Conservation (phyloP, 768 basidiomycete genomes). For the Cystofilobasidium bisporidii region DNA sequence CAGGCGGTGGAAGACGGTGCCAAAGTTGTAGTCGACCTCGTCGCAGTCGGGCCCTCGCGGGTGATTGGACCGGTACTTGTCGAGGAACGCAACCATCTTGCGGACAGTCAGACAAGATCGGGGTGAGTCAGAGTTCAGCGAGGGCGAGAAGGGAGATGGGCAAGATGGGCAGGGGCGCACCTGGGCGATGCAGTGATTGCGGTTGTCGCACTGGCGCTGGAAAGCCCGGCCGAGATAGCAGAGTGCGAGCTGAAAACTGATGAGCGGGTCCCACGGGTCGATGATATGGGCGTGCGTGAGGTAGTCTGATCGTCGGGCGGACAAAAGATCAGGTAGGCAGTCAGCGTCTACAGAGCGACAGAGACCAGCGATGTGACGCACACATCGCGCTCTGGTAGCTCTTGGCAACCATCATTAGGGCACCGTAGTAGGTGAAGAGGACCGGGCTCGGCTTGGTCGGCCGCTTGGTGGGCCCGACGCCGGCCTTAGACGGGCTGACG, state of each 20-base stretch:
- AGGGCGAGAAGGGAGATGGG: not conserved
- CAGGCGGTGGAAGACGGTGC: constrained; percentile 82
- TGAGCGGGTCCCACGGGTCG: constrained; percentile 69
- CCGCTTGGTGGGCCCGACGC: not conserved
- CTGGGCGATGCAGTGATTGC: constrained; percentile 78
- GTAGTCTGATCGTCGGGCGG: too few species aligned
- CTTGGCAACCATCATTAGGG: constrained; percentile 69
- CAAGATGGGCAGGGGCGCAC: constrained; percentile 36
- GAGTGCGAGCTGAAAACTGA: constrained; percentile 71
- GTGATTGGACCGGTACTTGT: constrained; percentile 61
- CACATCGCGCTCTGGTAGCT: constrained; percentile 87
- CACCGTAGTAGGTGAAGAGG: constrained; percentile 65
- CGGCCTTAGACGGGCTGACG: constrained; percentile 12
- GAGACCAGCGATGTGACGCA: constrained; percentile 45
- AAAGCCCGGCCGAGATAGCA: constrained; percentile 81
- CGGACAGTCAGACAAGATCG: not conserved
- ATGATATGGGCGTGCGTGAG: constrained; percentile 79
- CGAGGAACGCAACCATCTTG: constrained; percentile 74
- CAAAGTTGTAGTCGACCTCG: constrained; percentile 91
- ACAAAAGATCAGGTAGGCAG: too few species aligned
- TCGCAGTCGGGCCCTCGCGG: constrained; percentile 32
- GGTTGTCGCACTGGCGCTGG: constrained; percentile 88
- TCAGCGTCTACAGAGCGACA: not conserved
- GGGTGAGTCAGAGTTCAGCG: too few species aligned
- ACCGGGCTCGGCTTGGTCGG: constrained; percentile 63